Evolutionary conservation across 805 yeast genomes (phyloP).

Genomic region (Ogataea methanolica): DNA sequence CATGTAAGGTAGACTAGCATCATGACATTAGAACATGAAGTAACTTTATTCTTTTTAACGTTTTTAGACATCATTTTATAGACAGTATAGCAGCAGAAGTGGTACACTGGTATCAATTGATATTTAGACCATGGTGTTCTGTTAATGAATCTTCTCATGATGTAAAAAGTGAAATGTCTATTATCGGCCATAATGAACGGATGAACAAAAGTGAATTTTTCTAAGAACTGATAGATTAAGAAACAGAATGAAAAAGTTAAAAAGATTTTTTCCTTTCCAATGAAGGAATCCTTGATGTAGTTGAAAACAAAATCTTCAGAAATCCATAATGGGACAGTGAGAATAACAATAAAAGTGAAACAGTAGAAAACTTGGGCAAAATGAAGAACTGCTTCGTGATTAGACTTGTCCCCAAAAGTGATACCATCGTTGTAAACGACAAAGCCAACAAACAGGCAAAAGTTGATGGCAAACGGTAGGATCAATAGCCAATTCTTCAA

Average conservation of each 20-base stretch:
- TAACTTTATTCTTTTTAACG: constrained; percentile 4
- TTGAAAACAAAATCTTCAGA: constrained; percentile 35
- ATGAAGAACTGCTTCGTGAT: constrained; percentile 71
- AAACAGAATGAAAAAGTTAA: constrained; percentile 21
- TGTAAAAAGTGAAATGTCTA: constrained; percentile 87
- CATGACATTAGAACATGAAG: constrained; percentile 31
- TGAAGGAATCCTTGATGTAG: constrained; percentile 34
- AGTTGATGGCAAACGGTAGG: constrained; percentile 51
- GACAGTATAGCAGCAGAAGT: constrained; percentile 38
- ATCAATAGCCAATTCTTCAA: constrained; percentile 27
- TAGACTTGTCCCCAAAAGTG: constrained; percentile 86
- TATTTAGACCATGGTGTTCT: constrained; percentile 42
- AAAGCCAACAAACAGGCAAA: constrained; percentile 51
- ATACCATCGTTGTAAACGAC: constrained; percentile 72
- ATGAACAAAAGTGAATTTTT: constrained; percentile 68
- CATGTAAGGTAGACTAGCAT: constrained; percentile 49
- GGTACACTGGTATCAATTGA: constrained; percentile 64
- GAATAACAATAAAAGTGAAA: constrained; percentile 51
- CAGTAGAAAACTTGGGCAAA: constrained; percentile 81
- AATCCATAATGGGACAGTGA: constrained; percentile 75
- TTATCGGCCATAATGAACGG: constrained; percentile 93
- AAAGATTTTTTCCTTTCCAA: constrained; percentile 14
- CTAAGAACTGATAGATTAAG: constrained; percentile 41
- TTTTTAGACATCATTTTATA: constrained; percentile 15
- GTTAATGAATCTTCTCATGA: constrained; percentile 64